Evolutionary conservation across 169 alveolate species (phyloP).

Genomic region (Cystoisospora suis): DNA sequence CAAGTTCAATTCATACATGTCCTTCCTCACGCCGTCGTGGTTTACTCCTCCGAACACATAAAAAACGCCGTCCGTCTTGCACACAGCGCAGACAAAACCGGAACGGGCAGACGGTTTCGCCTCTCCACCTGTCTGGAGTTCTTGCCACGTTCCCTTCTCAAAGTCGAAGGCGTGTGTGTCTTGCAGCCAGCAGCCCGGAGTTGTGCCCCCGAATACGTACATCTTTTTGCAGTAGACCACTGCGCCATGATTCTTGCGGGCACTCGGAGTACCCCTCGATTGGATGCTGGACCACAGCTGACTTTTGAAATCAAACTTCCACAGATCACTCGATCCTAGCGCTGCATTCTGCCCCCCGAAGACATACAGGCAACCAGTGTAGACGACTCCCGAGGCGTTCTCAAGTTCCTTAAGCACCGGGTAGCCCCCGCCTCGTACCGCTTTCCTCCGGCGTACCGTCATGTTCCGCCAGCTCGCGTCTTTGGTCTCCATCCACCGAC

Average conservation of each 20-base stretch:
- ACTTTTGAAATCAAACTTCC: constrained; percentile 71
- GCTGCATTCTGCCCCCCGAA: constrained; percentile 86
- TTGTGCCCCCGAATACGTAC: constrained; percentile 88
- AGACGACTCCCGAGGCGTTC: constrained; percentile 77
- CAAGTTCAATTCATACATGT: constrained; percentile 81
- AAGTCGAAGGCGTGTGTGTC: constrained; percentile 85
- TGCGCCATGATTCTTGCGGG: constrained; percentile 82
- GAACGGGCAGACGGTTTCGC: constrained; percentile 63
- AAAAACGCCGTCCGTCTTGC: constrained; percentile 67
- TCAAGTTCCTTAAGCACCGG: no score
- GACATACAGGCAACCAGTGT: constrained; percentile 70
- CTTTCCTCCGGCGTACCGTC: no score
- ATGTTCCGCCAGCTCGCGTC: no score
- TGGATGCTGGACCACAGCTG: constrained; percentile 22
- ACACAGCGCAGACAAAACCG: constrained; percentile 65
- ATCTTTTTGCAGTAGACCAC: constrained; percentile 80
- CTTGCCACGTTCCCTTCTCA: constrained; percentile 60
- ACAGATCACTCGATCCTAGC: constrained; percentile 79
- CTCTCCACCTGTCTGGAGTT: constrained; percentile 52
- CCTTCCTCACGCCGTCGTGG: constrained; percentile 83
- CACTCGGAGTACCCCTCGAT: constrained; percentile 73
- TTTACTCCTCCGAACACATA: constrained; percentile 89
- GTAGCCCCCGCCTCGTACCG: no score
- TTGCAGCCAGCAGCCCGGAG: constrained; percentile 82
- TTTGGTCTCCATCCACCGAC: no score